Conservation (phyloP, 345 rosid genomes). For the Jatropha curcas region DNA sequence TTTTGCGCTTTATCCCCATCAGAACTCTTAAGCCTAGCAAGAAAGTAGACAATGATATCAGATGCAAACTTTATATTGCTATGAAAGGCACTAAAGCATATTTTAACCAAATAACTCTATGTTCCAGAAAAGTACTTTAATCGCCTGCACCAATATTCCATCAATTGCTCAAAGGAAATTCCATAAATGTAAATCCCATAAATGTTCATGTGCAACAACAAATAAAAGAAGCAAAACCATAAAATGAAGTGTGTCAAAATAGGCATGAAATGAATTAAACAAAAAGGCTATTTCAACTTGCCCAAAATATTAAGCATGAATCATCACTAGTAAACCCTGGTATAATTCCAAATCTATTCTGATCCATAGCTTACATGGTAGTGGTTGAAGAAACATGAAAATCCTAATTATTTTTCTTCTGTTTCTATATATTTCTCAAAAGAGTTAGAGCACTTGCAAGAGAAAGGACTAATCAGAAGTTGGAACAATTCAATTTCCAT, state of each 20-base stretch:
- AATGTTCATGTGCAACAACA: not conserved
- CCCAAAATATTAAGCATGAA: not conserved
- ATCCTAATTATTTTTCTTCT: conserved; percentile 1
- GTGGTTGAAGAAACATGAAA: not conserved
- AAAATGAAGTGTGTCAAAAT: not conserved
- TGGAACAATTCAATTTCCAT: not conserved
- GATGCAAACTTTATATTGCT: not conserved
- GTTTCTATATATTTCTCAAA: too few species aligned
- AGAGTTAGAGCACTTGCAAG: too few species aligned
- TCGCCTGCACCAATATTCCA: not conserved
- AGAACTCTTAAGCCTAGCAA: not conserved
- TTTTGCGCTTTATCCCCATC: conserved; percentile 23
- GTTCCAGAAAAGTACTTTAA: not conserved
- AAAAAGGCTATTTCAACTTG: not conserved
- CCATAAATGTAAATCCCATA: not conserved
- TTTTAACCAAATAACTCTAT: not conserved
- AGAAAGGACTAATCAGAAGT: not conserved
- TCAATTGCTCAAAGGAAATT: not conserved
- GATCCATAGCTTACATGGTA: too few species aligned
- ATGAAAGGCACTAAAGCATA: not conserved
- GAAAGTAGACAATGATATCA: not conserved
- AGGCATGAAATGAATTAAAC: not conserved
- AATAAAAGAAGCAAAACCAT: not conserved
- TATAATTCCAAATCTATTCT: not conserved
- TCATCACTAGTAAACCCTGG: not conserved